phyloP scores from a whole-genome alignment of 371 early-diverging fungal species.

The Lichtheimia ornata region DNA sequence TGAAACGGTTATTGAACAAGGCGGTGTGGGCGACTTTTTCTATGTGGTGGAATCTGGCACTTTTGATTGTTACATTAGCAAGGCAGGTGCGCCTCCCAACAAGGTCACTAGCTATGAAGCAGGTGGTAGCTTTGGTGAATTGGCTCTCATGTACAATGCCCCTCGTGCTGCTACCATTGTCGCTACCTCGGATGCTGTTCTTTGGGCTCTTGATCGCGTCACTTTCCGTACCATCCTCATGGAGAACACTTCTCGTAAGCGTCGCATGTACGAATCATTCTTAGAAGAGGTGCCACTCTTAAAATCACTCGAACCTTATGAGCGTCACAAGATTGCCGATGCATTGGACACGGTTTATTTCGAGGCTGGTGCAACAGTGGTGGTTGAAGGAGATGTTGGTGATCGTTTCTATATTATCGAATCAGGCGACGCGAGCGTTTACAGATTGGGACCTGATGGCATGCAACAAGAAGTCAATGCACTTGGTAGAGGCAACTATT shows the following conservation, averaged over 20 bases:
- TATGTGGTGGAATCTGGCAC: slow-evolving; percentile 96
- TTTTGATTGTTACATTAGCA: slow-evolving; percentile 89
- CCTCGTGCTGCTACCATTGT: slow-evolving; percentile 86
- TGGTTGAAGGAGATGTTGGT: slow-evolving; percentile 71
- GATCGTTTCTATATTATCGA: slow-evolving; percentile 79
- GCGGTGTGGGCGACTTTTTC: slow-evolving; percentile 96
- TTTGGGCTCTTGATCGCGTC: slow-evolving; percentile 85
- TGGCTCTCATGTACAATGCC: slow-evolving; percentile 90
- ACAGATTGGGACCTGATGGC: slow-evolving; percentile 52
- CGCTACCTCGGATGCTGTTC: slow-evolving; percentile 62
- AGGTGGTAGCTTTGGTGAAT: slow-evolving; percentile 83
- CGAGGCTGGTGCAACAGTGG: slow-evolving; percentile 66
- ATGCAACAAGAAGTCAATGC: slow-evolving; percentile 76
- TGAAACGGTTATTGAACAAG: slow-evolving; percentile 91
- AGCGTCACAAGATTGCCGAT: slow-evolving; percentile 82
- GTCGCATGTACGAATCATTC: slow-evolving; percentile 78
- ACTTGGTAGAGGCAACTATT: slow-evolving; percentile 88
- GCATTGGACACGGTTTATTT: slow-evolving; percentile 72
- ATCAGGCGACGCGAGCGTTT: slow-evolving; percentile 73
- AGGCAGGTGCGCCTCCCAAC: slow-evolving; percentile 44
- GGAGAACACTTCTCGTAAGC: slow-evolving; percentile 72
- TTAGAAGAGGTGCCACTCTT: slow-evolving; percentile 72
- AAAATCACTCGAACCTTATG: slow-evolving; percentile 66
- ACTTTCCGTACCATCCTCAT: slow-evolving; percentile 80
- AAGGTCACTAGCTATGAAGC: slow-evolving; percentile 67